A percentile compares a stretch with the other conserved stretches of the same genome.
These are phyloP conservation scores for Fusarium tricinctum DNA, from an alignment of 2,329 filamentous ascomycete genomes.

Conservation along the genomic window DNA sequence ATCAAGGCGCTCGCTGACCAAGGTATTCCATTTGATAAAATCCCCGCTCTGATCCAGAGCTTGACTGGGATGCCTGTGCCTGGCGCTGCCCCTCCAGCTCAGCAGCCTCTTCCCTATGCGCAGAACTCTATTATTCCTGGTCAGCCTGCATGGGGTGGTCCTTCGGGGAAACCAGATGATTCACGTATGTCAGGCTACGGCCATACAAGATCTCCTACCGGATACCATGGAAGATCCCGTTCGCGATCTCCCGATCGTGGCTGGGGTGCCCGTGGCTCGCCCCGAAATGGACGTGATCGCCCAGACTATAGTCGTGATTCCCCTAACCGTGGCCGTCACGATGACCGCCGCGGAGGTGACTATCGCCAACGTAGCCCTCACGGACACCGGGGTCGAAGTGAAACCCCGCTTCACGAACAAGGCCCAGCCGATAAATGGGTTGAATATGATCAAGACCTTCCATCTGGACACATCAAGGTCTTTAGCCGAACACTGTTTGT, in stretches of 20 bases:
- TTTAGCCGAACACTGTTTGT: constrained; percentile 96
- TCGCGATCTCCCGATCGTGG: constrained; percentile 84
- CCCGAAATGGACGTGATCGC: constrained; percentile 73
- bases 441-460: constrained; percentile 81
- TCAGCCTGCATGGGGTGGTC: constrained; percentile 53
- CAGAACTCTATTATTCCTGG: constrained; percentile 59
- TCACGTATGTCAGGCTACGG: constrained; percentile 71
- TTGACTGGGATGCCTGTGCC: constrained; percentile 58
- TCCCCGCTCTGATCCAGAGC: constrained; percentile 70
- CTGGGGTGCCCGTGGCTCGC: constrained; percentile 76
- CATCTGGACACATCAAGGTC: constrained; percentile 87
- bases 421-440: constrained; percentile 74
- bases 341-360: constrained; percentile 72
- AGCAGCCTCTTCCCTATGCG: constrained; percentile 54
- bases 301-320: constrained; percentile 82
- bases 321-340: constrained; percentile 70
- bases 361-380: constrained; percentile 92
- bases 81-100: constrained; percentile 50
- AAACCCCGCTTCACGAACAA: constrained; percentile 63
- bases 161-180: constrained; percentile 55
- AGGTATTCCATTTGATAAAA: constrained; percentile 83
- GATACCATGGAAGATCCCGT: constrained; percentile 74
- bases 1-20: constrained; percentile 82
- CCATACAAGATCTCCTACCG: constrained; percentile 72
- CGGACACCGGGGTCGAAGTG: constrained; percentile 75